Base-by-base conservation (phyloP, 2,329 filamentous ascomycete species). In the Talaromyces sp. region DNA sequence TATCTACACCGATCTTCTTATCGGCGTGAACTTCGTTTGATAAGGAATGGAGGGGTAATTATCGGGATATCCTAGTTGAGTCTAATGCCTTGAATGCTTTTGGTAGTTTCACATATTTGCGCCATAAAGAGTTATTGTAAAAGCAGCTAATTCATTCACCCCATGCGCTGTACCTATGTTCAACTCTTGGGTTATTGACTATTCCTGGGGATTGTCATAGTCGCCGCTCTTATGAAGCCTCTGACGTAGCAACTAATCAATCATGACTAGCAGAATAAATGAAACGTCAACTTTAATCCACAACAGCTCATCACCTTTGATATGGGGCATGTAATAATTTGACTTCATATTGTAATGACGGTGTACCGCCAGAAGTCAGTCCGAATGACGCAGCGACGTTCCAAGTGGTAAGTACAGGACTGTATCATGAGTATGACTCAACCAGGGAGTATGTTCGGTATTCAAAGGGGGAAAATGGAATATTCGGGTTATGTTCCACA, bases 21-120 rank as follows among this genome's bases (percentile, higher is more conserved):
- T 39, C 52, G 19, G 5, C 52, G 17, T 11, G 35, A 54, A 54
- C 4, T 35, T 54, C 35, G 31, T 31, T 54, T 56, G 52, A 56
- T 56, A 56, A 37, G 52, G 11, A 50, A 56, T 56, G 31, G 52
- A 56, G 52, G 52, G 52, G 52, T 56, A 56, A 37, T 13, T 33
- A 6, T 17, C 13, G 47, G 43, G 22, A 49, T 50, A n/a, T 49
- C 35, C 35, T 10, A 37, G 9, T 13, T 37, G 35, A 31, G 27
- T 31, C 7, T 47, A 15, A 33, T 15, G n/a, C 27, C 49, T 52
- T 52, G 49, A 5, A 52, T 52, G 27, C 10, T 52, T 52, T 33
- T 27, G 10, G 25, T 33, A n/a, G 3, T 8, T 19, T 31, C 27
- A 33, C 49, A 31, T 31, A 31, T 31, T 50, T 33, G 50, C 15